phyloP scores from a whole-genome alignment of 2,329 filamentous ascomycete genomes.

The Leptosphaerulina australis region DNA sequence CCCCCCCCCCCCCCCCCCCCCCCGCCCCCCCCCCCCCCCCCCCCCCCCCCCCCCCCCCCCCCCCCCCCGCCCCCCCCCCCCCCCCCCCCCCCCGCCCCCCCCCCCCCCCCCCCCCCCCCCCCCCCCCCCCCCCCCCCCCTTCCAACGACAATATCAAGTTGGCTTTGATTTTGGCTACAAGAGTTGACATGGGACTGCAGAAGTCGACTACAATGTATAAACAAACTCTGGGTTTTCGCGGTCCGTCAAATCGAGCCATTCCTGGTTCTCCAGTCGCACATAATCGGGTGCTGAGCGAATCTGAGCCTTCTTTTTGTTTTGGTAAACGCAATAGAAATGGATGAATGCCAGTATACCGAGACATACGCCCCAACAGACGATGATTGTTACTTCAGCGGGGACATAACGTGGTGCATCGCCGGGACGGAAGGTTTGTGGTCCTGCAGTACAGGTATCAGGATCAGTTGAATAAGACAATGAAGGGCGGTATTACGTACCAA shows the following conservation, averaged over 20 bases:
- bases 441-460: constrained; percentile 45
- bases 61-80: no score
- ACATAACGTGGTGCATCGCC: constrained; percentile 58
- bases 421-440: constrained; percentile 46
- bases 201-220: constrained; percentile 58
- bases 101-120: no score
- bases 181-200: not conserved
- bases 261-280: constrained; percentile 68
- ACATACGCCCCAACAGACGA: constrained; percentile 63
- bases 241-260: constrained; percentile 71
- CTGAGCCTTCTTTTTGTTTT: constrained; percentile 65
- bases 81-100: no score
- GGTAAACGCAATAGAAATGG: constrained; percentile 63
- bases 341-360: constrained; percentile 65
- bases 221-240: constrained; percentile 68
- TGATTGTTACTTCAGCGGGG: constrained; percentile 67
- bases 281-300: constrained; percentile 62
- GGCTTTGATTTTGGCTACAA: not conserved
- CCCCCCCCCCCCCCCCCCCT: no score
- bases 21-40: no score
- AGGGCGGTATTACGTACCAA: constrained; percentile 27
- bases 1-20: no score
- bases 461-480: not conserved
- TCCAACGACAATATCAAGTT: no score
- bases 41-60: no score